Evolutionary conservation across 2,329 filamentous ascomycete species (phyloP).

Genomic region (Arachnomyces sp.): DNA sequence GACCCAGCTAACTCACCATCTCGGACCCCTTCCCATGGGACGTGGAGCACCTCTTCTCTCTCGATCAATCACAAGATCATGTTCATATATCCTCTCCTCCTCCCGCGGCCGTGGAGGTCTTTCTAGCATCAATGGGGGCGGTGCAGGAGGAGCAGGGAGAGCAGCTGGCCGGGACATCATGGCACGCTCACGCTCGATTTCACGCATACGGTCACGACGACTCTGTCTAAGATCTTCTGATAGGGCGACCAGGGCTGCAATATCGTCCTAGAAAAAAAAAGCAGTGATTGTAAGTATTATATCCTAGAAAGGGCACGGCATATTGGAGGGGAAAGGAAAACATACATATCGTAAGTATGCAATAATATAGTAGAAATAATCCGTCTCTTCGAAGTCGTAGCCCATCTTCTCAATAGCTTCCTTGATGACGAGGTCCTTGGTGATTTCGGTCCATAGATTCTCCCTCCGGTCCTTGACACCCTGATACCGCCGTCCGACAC

Average conservation of each 20-base stretch:
- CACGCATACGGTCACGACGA: conserved; percentile 50
- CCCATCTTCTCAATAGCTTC: conserved; percentile 80
- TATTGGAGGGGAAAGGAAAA: conserved; percentile 17
- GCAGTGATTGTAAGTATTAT: not conserved
- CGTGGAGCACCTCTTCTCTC: conserved; percentile 9
- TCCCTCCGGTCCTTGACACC: conserved; percentile 35
- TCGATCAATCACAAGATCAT: conserved; percentile 17
- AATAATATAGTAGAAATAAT: conserved; percentile 85
- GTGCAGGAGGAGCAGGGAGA: conserved; percentile 10
- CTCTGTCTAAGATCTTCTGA: conserved; percentile 72
- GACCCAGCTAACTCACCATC: not conserved
- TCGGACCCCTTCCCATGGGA: not conserved
- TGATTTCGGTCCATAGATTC: conserved; percentile 93
- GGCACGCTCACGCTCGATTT: conserved; percentile 46
- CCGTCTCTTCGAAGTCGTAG: conserved; percentile 86
- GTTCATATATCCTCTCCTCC: conserved; percentile 19
- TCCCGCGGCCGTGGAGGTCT: conserved; percentile 12
- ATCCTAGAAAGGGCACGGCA: not conserved
- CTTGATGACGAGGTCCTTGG: conserved; percentile 78
- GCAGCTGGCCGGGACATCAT: conserved; percentile 14
- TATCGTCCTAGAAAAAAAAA: conserved; percentile 60
- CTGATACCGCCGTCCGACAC: conserved; percentile 39
- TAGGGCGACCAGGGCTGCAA: conserved; percentile 72
- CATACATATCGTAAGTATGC: conserved; percentile 82
- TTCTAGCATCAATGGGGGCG: conserved; percentile 14